Evolutionary conservation across 73 alveolate genomes (phyloP), one percentile per base, ranked within the genome.

Genomic region (Durusdinium trenchii): DNA sequence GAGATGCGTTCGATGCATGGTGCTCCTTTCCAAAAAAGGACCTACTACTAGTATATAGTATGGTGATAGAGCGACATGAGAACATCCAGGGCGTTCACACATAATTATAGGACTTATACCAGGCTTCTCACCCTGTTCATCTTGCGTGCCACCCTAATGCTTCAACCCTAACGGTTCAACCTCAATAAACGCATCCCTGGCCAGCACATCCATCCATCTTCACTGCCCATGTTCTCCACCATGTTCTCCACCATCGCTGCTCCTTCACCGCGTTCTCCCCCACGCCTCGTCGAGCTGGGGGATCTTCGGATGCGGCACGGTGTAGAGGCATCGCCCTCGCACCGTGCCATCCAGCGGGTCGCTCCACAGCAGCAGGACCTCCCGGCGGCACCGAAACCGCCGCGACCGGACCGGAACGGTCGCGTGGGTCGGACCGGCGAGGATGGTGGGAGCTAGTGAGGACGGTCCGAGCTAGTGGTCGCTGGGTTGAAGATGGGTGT

Each of bases 261-360:
- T n/a, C n/a, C n/a, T n/a, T n/a, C n/a, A n/a, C n/a, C n/a, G n/a
- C n/a, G 42, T 3, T 0, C 28, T 3, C 20, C 82, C 42, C 26
- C 42, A 23, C 4, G 98, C 98, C 87, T 91, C 98, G 30, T 91
- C 98, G 51, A 91, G 76, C 57, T 51, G 67, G 36, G 98, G 98
- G 36, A 71, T 54, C 45, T 91, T 89, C 47, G 98, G 98, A n/a
- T 91, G 98, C 0, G 98, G 98, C 98, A 91, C 47, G 28, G 89
- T 91, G 89, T 69, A 91, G 98, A 91, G 98, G 61, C 98, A 91
- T 3, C 98, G 89, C 60, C 98, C 98, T 3, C 98, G 87, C 46
- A 76, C 81, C 10, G 89, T 10, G 38, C 75, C 52, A 42, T 52
- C 50, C 86, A n/a, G 42, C n/a, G 96, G 96, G 60, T 91, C 98